Evolutionary conservation across 345 rosid genomes (phyloP).

Genomic region (Gynandropsis gynandra): DNA sequence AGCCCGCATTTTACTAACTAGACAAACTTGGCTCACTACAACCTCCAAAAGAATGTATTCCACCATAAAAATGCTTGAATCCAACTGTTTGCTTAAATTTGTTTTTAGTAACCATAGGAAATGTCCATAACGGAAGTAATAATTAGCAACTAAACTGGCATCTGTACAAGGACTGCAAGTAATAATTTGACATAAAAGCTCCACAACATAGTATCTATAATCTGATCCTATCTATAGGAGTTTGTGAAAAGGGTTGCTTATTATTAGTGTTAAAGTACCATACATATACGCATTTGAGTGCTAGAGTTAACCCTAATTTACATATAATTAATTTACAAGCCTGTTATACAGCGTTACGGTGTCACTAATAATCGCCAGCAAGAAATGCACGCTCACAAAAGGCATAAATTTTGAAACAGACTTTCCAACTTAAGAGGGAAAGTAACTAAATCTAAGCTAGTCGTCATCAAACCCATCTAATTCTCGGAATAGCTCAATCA

Average conservation of each 20-base stretch:
- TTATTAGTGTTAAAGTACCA: no score
- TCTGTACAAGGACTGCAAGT: no score
- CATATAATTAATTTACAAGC: no score
- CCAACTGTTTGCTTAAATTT: neutral
- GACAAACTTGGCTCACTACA: no score
- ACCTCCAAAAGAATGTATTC: no score
- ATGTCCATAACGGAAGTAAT: conserved; percentile 4
- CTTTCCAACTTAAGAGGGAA: conserved; percentile 9
- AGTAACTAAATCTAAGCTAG: neutral
- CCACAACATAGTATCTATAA: conserved; percentile 3
- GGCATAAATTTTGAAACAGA: neutral
- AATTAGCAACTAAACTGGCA: no score
- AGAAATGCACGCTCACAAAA: conserved; percentile 8
- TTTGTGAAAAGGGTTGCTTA: no score
- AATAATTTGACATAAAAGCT: conserved; percentile 3
- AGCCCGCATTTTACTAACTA: neutral
- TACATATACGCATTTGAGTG: no score
- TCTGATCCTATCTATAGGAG: conserved; percentile 6
- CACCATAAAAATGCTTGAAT: no score
- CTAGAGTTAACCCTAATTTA: no score
- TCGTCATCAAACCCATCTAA: neutral
- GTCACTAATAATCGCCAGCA: neutral
- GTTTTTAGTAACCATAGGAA: neutral
- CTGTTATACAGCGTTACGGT: conserved; percentile 13
- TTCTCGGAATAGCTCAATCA: neutral